Conservation (phyloP, 495 filamentous ascomycete species). For the Aspergillus campestris region DNA sequence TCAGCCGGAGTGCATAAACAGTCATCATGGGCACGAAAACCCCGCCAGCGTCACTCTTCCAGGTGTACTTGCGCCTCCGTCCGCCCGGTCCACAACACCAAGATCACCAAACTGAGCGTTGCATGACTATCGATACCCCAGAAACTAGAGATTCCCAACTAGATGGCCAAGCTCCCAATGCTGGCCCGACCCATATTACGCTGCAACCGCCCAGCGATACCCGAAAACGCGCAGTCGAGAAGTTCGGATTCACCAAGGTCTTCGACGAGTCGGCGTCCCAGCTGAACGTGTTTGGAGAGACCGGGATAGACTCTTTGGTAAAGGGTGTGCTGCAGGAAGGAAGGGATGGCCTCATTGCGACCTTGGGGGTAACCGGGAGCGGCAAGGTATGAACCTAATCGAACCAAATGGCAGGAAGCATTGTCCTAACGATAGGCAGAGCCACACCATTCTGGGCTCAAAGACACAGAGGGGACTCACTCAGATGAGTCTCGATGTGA, state of each 20-base stretch:
- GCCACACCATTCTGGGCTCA: conserved; percentile 92
- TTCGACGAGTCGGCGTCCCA: conserved; percentile 82
- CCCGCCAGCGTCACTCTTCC: conserved; percentile 61
- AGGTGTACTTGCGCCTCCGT: conserved; percentile 86
- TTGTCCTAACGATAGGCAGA: conserved; percentile 44
- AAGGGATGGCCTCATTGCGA: conserved; percentile 84
- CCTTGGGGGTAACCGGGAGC: conserved; percentile 88
- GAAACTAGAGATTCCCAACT: conserved; percentile 12
- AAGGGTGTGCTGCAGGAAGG: conserved; percentile 73
- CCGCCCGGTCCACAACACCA: conserved; percentile 47
- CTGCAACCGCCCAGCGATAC: conserved; percentile 73
- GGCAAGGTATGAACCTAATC: conserved; percentile 64
- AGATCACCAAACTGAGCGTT: conserved; percentile 51
- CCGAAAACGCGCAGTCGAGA: conserved; percentile 79
- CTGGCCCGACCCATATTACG: conserved; percentile 70
- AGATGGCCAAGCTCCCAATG: conserved; percentile 25
- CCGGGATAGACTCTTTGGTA: conserved; percentile 63
- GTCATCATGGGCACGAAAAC: conserved; percentile 33
- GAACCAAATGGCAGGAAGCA: conserved; percentile 1
- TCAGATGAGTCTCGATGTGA: conserved; percentile 81
- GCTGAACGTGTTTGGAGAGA: conserved; percentile 79
- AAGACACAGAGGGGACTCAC: conserved; percentile 79
- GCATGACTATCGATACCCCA: conserved; percentile 64
- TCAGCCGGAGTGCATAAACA: conserved; percentile 8
- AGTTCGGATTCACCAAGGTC: conserved; percentile 87